phyloP scores from a whole-genome alignment of 2,329 filamentous ascomycete species.

The Capronia coronata region DNA sequence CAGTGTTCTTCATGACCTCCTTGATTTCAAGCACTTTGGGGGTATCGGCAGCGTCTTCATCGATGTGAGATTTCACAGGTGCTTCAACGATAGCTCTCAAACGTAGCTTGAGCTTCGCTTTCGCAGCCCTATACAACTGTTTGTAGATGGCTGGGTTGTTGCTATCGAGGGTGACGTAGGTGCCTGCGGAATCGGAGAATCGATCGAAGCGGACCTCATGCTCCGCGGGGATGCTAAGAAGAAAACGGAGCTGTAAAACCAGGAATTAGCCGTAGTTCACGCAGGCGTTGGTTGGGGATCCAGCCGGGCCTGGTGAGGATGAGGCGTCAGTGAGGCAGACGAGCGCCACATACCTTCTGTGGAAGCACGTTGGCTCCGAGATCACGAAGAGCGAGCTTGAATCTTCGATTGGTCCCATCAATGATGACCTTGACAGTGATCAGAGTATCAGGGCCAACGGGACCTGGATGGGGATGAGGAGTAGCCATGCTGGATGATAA shows the following conservation, averaged over 20 bases:
- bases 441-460: slow-evolving; percentile 59
- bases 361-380: slow-evolving; percentile 68
- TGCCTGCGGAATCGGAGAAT: slow-evolving; percentile 84
- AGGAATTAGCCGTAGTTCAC: slow-evolving; percentile 25
- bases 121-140: slow-evolving; percentile 91
- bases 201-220: slow-evolving; percentile 70
- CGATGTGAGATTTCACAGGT: slow-evolving; percentile 19
- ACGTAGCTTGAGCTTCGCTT: slow-evolving; percentile 96
- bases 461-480: slow-evolving; percentile 39
- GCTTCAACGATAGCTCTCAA: slow-evolving; percentile 60
- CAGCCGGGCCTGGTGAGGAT: not conserved
- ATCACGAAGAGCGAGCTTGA: slow-evolving; percentile 85
- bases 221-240: slow-evolving; percentile 59
- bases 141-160: slow-evolving; percentile 82
- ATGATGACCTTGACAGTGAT: slow-evolving; percentile 82
- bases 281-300: not conserved
- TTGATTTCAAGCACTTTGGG: slow-evolving; percentile 7
- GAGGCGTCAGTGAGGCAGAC: slow-evolving; percentile 11
- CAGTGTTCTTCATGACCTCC: slow-evolving; percentile 7
- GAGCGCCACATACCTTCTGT: slow-evolving; percentile 62
- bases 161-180: slow-evolving; percentile 72
- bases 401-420: slow-evolving; percentile 68
- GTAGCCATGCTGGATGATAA: slow-evolving; percentile 35
- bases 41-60: not conserved
- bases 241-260: slow-evolving; percentile 57